Evolutionary conservation across 768 basidiomycete genomes (phyloP).

Genomic region (Termitomyces bulborhizus): DNA sequence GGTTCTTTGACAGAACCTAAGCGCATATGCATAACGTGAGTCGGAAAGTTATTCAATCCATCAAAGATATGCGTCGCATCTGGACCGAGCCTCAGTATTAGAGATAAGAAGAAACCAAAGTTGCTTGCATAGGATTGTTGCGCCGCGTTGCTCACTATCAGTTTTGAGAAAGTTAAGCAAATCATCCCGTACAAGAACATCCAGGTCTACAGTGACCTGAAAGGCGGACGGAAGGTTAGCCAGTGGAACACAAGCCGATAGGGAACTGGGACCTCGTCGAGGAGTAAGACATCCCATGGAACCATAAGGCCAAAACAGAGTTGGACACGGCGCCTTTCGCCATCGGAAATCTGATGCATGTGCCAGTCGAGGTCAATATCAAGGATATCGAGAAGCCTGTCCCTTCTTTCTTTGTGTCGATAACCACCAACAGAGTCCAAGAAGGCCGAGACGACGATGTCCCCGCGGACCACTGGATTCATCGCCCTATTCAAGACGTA

Average conservation of each 20-base stretch:
- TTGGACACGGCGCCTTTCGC: slow-evolving; percentile 88
- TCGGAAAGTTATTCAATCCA: slow-evolving; percentile 86
- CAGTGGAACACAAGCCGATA: slow-evolving; percentile 1
- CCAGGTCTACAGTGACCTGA: slow-evolving; percentile 94
- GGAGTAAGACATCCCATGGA: slow-evolving; percentile 86
- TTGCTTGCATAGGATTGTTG: slow-evolving; percentile 80
- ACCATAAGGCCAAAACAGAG: slow-evolving; percentile 95
- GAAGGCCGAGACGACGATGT: slow-evolving; percentile 90
- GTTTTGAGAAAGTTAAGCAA: slow-evolving; percentile 82
- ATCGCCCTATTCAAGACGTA: slow-evolving; percentile 60
- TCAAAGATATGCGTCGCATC: slow-evolving; percentile 98
- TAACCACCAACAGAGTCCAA: slow-evolving; percentile 98
- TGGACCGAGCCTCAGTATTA: slow-evolving; percentile 20
- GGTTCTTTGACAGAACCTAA: slow-evolving; percentile 67
- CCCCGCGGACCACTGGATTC: slow-evolving; percentile 93
- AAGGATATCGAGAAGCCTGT: slow-evolving; percentile 81
- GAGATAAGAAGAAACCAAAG: background rate
- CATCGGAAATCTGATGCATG: slow-evolving; percentile 95
- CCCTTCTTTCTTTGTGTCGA: slow-evolving; percentile 82
- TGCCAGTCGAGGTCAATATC: slow-evolving; percentile 96
- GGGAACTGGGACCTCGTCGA: slow-evolving; percentile 71
- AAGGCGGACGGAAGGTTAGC: slow-evolving; percentile 2
- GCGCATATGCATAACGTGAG: slow-evolving; percentile 88
- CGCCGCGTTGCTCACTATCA: slow-evolving; percentile 73
- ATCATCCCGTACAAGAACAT: slow-evolving; percentile 90